Conservation (phyloP, 176 grass and related monocot species). For the Triticum aestivum region DNA sequence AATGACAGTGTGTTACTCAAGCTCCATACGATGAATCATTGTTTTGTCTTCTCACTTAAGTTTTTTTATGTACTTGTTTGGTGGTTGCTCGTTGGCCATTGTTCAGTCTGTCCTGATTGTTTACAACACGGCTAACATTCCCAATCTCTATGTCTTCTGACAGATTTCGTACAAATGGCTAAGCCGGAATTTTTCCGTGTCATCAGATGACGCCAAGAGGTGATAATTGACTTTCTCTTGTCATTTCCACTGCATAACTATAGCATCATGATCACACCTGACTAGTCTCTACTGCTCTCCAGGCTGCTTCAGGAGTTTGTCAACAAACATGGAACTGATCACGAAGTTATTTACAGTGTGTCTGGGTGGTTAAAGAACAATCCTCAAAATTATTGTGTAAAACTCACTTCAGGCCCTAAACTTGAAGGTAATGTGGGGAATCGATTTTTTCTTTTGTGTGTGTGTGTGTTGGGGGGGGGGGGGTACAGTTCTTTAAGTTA, state of each 20-base stretch:
- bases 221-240: constrained; percentile 10
- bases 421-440: constrained; percentile 61
- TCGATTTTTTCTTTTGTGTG: background rate
- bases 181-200: constrained; percentile 85
- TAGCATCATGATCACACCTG: background rate
- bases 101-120: background rate
- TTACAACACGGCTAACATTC: background rate
- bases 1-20: background rate
- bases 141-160: background rate
- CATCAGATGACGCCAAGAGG: constrained; percentile 94
- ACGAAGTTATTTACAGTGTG: constrained; percentile 81
- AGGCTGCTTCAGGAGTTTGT: constrained; percentile 88
- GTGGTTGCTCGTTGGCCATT: background rate
- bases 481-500: background rate
- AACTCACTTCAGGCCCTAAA: constrained; percentile 77
- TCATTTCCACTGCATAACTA: constrained; percentile 4
- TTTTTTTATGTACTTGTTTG: background rate
- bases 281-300: background rate
- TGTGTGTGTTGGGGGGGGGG: too few relatives aligned
- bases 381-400: constrained; percentile 67
- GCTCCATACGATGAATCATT: background rate
- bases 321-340: constrained; percentile 52
- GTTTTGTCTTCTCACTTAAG: background rate
- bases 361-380: constrained; percentile 84
- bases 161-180: constrained; percentile 99